Evolutionary conservation across 139 green algal species (phyloP).

Genomic region (Yamagishiella unicocca): DNA sequence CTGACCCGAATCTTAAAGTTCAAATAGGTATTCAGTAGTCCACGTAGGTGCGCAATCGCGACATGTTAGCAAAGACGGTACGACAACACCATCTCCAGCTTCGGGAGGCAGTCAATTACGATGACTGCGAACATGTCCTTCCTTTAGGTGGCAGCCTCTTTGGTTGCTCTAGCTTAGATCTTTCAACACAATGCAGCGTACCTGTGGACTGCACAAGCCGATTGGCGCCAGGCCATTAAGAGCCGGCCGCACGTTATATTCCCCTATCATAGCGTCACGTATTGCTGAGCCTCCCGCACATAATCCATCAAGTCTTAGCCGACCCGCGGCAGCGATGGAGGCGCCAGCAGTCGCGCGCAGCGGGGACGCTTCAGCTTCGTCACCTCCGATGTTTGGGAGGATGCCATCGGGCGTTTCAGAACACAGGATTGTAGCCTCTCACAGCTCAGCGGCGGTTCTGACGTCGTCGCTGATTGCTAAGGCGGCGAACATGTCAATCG

Average conservation of each 20-base stretch:
- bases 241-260: background rate
- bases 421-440: slow-evolving; percentile 10
- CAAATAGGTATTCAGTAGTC: no score
- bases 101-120: no score
- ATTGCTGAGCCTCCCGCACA: background rate
- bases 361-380: background rate
- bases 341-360: background rate
- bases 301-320: background rate
- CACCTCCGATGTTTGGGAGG: slow-evolving; percentile 16
- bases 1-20: no score
- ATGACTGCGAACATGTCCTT: no score
- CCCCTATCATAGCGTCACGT: background rate
- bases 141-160: no score
- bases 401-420: background rate
- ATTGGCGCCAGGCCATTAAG: slow-evolving; percentile 5
- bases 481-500: slow-evolving; percentile 53
- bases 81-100: no score
- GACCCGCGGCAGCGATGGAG: slow-evolving; percentile 3
- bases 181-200: slow-evolving; percentile 12
- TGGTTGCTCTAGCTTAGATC: no score
- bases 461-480: slow-evolving; percentile 60
- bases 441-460: slow-evolving; percentile 18
- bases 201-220: background rate
- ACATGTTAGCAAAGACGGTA: no score
- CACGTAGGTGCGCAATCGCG: no score